Base-by-base conservation (phyloP, 164 flowering plant genomes). In the Umbilicus rupestris region DNA sequence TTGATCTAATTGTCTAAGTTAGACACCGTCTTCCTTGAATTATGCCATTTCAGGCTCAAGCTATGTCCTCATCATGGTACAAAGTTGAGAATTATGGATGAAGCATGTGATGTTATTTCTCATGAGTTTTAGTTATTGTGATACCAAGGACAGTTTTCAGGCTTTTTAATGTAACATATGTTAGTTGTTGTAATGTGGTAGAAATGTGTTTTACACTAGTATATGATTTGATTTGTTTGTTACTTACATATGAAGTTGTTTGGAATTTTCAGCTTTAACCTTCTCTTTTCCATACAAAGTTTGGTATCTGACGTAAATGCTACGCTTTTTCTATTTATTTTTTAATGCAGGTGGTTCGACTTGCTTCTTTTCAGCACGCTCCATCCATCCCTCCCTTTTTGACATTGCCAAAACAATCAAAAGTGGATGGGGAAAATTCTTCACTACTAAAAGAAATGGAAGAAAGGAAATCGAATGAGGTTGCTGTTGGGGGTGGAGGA, bases 401-500 rank as follows among this genome's bases (percentile, higher is more conserved):
- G 58, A 71, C 84, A 45, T 71, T 89, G 80, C 96, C 99, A 35
- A 91, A 79, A 72, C 96, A 83, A 73, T 77, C 93, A 66, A 87
- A 75, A 80, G 85, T 76, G 66, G 97, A 87, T 57, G 87, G 82
- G 29, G 93, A 86, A 65, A 90, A 91, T 68, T 72, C 88, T 19
- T 65, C 72, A 17, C 39, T 84, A 28, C 76, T 65, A n/a, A 92
- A 81, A 74, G 95, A 85, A 44, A 41, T 74, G 35, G 96, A 89
- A 71, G 95, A 89, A 66, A 82, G 88, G 76, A 89, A 70, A 74
- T 81, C 72, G 37, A 87, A 82, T 77, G 99, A 94, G 77, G 69
- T 89, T 62, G 99, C 99, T 78, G 99, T 94, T 69, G 99, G 99
- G 73, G 99, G 99, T 68, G 99, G 99, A 62, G 99, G 99, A 9